Evolutionary conservation across 495 filamentous ascomycete species (phyloP), one percentile per base, ranked within the genome.

Genomic region (Usnea hakonensis): DNA sequence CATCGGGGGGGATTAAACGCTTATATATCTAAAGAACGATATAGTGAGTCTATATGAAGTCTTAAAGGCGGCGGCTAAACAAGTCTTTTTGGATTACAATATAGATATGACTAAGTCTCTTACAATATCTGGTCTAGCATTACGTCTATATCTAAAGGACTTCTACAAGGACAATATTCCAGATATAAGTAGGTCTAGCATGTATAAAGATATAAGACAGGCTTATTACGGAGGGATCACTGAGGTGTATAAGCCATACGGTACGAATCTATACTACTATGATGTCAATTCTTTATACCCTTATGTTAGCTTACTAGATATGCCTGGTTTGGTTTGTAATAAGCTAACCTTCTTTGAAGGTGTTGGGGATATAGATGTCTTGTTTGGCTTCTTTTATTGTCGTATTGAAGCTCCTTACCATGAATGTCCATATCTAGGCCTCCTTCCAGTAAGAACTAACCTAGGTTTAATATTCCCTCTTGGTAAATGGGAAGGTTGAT

Each of bases 261-360:
- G 38, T 11, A 14, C 11, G 17, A 40, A 11, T 14, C 17, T 40
- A 40, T 61, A 60, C 55, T 61, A 60, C 55, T 67, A 62, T 58
- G 58, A 66, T 63, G 55, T 66, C 52, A 52, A 40, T 16, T 40
- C 38, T 14, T 16, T 40, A 14, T 40, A 40, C 14, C 38, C 38
- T 14, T 40, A 40, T 40, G 38, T 40, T 3, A 14, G 10, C 3
- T 40, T 40, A 16, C 38, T 14, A 14, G 38, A 40, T 14, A 7
- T 40, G 11, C 38, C 38, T 7, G 38, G 38, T 7, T 14, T 14
- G 14, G 2, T 14, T 7, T 40, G 38, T 40, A 3, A 40, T 40
- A 40, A 40, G 17, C 10, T 14, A 40, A 40, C 11, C 11, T 14
- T n/a, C n/a, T n/a, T n/a, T n/a, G n/a, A n/a, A n/a, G n/a, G n/a